Conservation (phyloP, 768 basidiomycete genomes). For the Rhizopogon roseolus region DNA sequence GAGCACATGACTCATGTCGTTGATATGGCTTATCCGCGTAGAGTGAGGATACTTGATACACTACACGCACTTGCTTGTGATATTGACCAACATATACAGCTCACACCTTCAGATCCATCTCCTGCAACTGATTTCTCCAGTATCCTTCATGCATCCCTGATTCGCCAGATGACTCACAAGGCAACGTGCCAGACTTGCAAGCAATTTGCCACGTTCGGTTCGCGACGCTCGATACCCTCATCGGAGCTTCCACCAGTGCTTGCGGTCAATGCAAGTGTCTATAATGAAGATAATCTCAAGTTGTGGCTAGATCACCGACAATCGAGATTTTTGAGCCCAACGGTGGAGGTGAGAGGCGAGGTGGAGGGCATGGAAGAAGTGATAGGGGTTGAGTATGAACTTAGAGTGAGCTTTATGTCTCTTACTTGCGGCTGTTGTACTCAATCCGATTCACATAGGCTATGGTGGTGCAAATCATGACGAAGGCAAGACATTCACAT, state of each 20-base stretch:
- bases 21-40: conserved; percentile 84
- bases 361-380: conserved; percentile 53
- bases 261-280: conserved; percentile 80
- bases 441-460: conserved; percentile 40
- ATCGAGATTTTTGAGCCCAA: conserved; percentile 51
- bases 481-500: conserved; percentile 72
- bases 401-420: conserved; percentile 52
- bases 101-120: conserved; percentile 31
- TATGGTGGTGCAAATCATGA: conserved; percentile 73
- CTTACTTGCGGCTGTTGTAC: not conserved
- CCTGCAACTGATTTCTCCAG: conserved; percentile 52
- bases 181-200: conserved; percentile 84
- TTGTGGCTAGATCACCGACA: conserved; percentile 64
- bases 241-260: conserved; percentile 76
- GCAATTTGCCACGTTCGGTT: conserved; percentile 68
- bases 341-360: conserved; percentile 54
- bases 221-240: conserved; percentile 59
- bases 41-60: conserved; percentile 38
- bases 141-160: conserved; percentile 69
- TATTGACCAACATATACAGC: conserved; percentile 17
- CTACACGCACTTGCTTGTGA: conserved; percentile 1
- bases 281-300: conserved; percentile 66
- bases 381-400: conserved; percentile 56
- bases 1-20: conserved; percentile 78
- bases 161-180: conserved; percentile 81